Percentiles rank a stretch among this genome's conserved stretches.
phyloP scores from a whole-genome alignment of 2,329 filamentous ascomycete species.

The Epichloe sp. region DNA sequence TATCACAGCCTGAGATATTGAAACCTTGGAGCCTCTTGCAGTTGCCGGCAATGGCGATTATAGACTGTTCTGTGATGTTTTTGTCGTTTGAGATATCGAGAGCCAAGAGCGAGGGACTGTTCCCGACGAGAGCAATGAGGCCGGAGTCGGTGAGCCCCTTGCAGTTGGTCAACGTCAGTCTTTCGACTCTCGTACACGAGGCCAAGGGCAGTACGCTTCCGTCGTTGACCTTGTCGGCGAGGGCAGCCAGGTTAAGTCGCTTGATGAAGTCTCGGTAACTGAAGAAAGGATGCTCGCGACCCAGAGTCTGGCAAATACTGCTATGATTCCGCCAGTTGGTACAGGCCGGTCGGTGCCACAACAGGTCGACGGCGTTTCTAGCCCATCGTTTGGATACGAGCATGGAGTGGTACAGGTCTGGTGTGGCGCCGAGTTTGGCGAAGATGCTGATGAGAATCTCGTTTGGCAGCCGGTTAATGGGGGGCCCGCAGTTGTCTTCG shows the following conservation, averaged over 20 bases:
- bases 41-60: slow-evolving; percentile 64
- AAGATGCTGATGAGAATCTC: slow-evolving; percentile 94
- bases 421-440: slow-evolving; percentile 60
- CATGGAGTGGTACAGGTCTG: slow-evolving; percentile 79
- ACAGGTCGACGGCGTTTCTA: slow-evolving; percentile 75
- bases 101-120: slow-evolving; percentile 71
- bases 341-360: slow-evolving; percentile 91
- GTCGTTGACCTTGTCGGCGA: slow-evolving; percentile 68
- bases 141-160: slow-evolving; percentile 72
- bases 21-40: slow-evolving; percentile 80
- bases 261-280: slow-evolving; percentile 83
- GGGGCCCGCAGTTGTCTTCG: slow-evolving; percentile 58
- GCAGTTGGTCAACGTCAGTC: slow-evolving; percentile 86
- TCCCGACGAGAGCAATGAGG: slow-evolving; percentile 63
- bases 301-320: slow-evolving; percentile 68
- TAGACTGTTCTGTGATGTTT: slow-evolving; percentile 73
- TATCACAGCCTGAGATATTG: slow-evolving; percentile 78
- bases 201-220: slow-evolving; percentile 74
- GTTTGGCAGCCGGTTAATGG: slow-evolving; percentile 74
- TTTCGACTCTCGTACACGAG: slow-evolving; percentile 81
- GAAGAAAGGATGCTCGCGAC: slow-evolving; percentile 64
- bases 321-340: slow-evolving; percentile 73
- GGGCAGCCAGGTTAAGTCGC: slow-evolving; percentile 73
- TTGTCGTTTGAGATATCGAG: slow-evolving; percentile 78
- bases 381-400: slow-evolving; percentile 92